Conservation (phyloP, 192 early-diverging fungal species). For the Entrophospora sp. region DNA sequence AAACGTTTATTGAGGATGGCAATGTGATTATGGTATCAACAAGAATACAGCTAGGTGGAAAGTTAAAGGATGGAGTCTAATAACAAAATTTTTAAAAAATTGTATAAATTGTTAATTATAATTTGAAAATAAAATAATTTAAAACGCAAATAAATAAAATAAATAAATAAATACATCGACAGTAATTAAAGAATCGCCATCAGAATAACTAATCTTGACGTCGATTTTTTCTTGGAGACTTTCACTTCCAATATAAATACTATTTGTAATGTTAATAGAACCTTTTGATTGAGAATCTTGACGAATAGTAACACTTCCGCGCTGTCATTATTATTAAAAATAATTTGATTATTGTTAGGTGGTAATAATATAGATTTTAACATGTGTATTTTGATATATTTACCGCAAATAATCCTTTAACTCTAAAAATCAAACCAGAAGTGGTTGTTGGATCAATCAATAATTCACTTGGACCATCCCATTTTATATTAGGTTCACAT, state of each 20-base stretch:
- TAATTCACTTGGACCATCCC: constrained; percentile 9
- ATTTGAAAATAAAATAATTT: background rate
- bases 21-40: constrained; percentile 18
- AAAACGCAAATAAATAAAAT: background rate
- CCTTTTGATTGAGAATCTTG: background rate
- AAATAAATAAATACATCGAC: constrained; percentile 1
- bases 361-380: background rate
- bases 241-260: constrained; percentile 10
- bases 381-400: background rate
- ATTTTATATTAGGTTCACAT: background rate
- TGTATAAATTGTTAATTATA: background rate
- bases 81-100: background rate
- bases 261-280: constrained; percentile 16
- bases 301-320: constrained; percentile 19
- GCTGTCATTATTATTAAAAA: background rate
- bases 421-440: constrained; percentile 6
- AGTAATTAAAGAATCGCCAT: background rate
- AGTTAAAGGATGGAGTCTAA: constrained; percentile 17
- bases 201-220: background rate
- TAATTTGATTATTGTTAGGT: background rate
- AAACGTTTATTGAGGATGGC: background rate
- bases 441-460: constrained; percentile 2
- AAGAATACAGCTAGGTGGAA: constrained; percentile 14
- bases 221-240: constrained; percentile 6
- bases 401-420: constrained; percentile 14